These are phyloP conservation scores for Cymbidium sinense DNA, from an alignment of 106 monocot genomes.

Conservation along the genomic window DNA sequence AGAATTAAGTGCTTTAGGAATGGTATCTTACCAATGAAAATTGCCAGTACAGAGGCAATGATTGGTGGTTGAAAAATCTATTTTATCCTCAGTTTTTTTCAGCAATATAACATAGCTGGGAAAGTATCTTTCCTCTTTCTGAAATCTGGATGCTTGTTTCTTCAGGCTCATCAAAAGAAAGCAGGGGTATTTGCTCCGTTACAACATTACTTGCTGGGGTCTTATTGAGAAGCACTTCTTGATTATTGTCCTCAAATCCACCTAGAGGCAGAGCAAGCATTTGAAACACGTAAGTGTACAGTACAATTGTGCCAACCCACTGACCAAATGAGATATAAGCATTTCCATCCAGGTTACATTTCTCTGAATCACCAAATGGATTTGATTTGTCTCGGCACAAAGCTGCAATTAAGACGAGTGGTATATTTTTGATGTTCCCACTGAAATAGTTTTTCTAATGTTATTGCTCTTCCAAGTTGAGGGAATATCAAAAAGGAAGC, in stretches of 20 bases:
- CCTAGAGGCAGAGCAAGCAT: conserved; percentile 89
- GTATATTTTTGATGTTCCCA: conserved; percentile 78
- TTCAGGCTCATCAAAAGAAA: conserved; percentile 30
- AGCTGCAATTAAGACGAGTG: conserved; percentile 74
- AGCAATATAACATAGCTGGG: too few relatives aligned
- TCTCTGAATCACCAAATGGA: conserved; percentile 62
- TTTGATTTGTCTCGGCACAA: conserved; percentile 65
- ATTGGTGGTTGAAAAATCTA: too few relatives aligned
- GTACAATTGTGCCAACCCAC: conserved; percentile 90
- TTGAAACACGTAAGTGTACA: conserved; percentile 95
- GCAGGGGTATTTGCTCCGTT: conserved; percentile 53
- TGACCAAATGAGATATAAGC: conserved; percentile 83
- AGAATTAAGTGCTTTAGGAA: too few relatives aligned
- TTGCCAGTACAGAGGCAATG: too few relatives aligned
- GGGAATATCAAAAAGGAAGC: conserved; percentile 57
- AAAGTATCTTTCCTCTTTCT: conserved; percentile 46
- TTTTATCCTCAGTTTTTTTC: too few relatives aligned
- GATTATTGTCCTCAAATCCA: conserved; percentile 49
- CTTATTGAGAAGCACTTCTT: conserved; percentile 51
- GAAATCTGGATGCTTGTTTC: conserved; percentile 14
- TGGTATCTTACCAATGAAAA: too few relatives aligned
- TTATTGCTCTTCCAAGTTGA: conserved; percentile 61
- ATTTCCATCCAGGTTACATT: conserved; percentile 67
- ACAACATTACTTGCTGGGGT: conserved; percentile 17
- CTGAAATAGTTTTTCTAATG: conserved; percentile 38